Evolutionary conservation across 2,329 filamentous ascomycete species (phyloP).

Genomic region (Myriosclerotinia scirpicola): DNA sequence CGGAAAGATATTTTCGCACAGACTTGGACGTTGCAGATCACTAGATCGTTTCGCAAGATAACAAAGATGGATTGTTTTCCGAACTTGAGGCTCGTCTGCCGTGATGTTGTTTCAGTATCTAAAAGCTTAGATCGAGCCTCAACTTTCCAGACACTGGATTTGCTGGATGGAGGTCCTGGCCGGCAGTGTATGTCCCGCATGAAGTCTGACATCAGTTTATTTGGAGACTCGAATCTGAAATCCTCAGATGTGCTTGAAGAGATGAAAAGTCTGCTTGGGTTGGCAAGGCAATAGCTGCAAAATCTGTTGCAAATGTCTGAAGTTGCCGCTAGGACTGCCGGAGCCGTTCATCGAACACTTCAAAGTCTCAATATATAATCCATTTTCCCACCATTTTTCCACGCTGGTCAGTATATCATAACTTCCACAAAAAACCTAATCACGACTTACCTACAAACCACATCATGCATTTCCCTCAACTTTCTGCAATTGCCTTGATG

Average conservation of each 20-base stretch:
- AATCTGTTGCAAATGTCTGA: background rate
- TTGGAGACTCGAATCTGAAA: too few relatives aligned
- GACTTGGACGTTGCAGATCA: background rate
- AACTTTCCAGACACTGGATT: background rate
- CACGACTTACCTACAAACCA: background rate
- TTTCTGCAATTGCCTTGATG: conserved; percentile 8
- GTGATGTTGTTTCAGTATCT: background rate
- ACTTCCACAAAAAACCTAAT: background rate
- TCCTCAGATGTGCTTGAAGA: background rate
- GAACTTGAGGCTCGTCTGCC: background rate
- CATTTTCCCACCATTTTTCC: background rate
- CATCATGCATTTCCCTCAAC: background rate
- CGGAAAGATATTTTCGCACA: background rate
- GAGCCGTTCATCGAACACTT: background rate
- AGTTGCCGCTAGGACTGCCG: background rate
- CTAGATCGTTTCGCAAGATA: conserved; percentile 1
- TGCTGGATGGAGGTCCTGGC: background rate
- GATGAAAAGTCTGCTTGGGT: background rate
- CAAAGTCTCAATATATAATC: background rate
- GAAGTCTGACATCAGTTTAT: conserved; percentile 6
- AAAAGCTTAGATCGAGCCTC: background rate
- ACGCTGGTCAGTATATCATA: background rate
- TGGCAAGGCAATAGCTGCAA: background rate
- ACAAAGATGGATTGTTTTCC: conserved; percentile 5
- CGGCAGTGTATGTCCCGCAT: background rate